phyloP scores from a whole-genome alignment of 345 rosid species.

The Murraya koenigii region DNA sequence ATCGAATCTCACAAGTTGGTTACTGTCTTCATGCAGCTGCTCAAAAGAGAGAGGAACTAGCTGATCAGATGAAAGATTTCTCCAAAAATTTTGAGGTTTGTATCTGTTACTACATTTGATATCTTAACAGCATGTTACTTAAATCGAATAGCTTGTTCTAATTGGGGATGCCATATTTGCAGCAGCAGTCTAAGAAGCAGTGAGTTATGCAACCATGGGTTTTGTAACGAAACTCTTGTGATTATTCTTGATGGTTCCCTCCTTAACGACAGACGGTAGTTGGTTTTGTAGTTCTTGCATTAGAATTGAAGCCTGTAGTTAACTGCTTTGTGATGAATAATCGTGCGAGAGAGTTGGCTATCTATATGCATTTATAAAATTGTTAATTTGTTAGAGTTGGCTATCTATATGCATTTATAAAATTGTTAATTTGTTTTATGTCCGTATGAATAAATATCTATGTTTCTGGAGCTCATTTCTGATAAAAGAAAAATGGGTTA shows the following conservation, averaged over 20 bases:
- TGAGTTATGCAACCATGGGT: not conserved
- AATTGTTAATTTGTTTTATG: not conserved
- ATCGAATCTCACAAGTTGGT: not conserved
- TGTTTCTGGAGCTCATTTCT: not conserved
- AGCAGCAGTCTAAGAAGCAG: conserved; percentile 38
- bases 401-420: not conserved
- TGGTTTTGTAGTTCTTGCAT: not conserved
- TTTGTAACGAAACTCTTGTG: too few relatives aligned
- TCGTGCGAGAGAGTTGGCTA: not conserved
- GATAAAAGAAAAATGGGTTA: too few relatives aligned
- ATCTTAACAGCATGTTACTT: not conserved
- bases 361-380: not conserved
- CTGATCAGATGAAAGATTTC: conserved; percentile 57
- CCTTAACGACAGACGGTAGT: not conserved
- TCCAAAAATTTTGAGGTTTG: conserved; percentile 45
- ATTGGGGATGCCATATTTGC: not conserved
- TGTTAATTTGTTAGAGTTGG: not conserved
- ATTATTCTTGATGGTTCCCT: not conserved
- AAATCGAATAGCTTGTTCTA: not conserved
- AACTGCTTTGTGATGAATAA: not conserved
- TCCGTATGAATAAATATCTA: not conserved
- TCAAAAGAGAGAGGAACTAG: conserved; percentile 48
- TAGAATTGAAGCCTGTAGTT: not conserved
- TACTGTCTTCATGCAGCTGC: conserved; percentile 38
- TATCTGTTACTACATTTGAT: not conserved